Evolutionary conservation across 805 yeast genomes (phyloP).

Genomic region (Saccharomycopsis sp.): DNA sequence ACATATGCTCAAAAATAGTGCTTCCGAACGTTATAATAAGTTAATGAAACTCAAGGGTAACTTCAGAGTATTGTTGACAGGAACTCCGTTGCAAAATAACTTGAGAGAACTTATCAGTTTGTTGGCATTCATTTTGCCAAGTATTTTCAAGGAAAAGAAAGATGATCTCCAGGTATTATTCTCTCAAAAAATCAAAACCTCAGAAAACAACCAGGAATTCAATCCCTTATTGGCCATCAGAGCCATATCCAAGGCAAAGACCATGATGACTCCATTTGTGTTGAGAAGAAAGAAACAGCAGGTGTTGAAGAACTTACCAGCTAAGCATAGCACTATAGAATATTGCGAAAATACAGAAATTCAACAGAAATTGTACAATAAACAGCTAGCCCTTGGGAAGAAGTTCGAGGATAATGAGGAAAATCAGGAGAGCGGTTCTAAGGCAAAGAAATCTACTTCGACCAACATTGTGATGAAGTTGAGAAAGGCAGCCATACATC

Average conservation of each 20-base stretch:
- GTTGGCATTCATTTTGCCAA: constrained; percentile 85
- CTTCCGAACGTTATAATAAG: constrained; percentile 79
- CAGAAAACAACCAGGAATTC: constrained; percentile 41
- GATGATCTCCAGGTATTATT: constrained; percentile 79
- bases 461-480: constrained; percentile 79
- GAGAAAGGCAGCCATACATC: constrained; percentile 91
- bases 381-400: constrained; percentile 41
- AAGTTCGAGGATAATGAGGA: constrained; percentile 29
- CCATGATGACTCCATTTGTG: constrained; percentile 98
- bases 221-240: constrained; percentile 84
- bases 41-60: constrained; percentile 76
- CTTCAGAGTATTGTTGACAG: constrained; percentile 85
- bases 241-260: constrained; percentile 87
- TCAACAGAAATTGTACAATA: constrained; percentile 56
- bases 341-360: constrained; percentile 53
- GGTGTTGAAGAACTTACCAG: constrained; percentile 84
- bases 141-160: constrained; percentile 68
- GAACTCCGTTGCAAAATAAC: constrained; percentile 95
- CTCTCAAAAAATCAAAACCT: constrained; percentile 78
- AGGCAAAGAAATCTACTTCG: constrained; percentile 30
- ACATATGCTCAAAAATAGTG: constrained; percentile 88
- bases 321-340: constrained; percentile 56
- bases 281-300: constrained; percentile 87
- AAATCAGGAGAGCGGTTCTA: constrained; percentile 12
- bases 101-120: constrained; percentile 84